A percentile compares a stretch with the other conserved stretches of the same genome.
phyloP scores from a whole-genome alignment of 2,329 filamentous ascomycete genomes.

The Aspergillus oerlinghausenensis region DNA sequence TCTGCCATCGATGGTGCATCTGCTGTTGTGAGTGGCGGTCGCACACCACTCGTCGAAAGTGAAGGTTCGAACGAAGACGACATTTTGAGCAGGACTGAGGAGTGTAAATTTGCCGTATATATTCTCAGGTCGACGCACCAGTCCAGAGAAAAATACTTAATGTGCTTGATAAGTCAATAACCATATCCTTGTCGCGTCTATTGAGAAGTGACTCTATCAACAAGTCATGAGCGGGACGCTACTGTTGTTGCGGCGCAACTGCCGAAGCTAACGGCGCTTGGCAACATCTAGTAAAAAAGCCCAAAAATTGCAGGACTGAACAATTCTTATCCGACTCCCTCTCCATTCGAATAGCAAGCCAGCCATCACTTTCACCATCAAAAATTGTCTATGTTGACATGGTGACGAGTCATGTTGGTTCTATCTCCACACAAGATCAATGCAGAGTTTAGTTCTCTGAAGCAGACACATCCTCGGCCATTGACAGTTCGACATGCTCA shows the following conservation, averaged over 20 bases:
- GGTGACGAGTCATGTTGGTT: neutral
- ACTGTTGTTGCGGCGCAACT: neutral
- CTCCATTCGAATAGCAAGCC: neutral
- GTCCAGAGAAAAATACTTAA: neutral
- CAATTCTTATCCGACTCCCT: neutral
- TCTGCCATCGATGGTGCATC: conserved; percentile 59
- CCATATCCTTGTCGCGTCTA: neutral
- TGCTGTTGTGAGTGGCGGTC: conserved; percentile 48
- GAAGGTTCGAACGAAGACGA: conserved; percentile 54
- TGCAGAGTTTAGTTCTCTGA: neutral
- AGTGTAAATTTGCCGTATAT: too few species aligned
- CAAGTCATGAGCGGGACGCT: neutral
- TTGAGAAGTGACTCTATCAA: neutral
- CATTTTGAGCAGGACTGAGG: conserved; percentile 14
- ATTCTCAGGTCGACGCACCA: neutral
- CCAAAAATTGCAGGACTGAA: neutral
- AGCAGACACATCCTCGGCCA: neutral
- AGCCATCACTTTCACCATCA: neutral
- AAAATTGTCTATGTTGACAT: neutral
- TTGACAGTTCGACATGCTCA: conserved; percentile 27
- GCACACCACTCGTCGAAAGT: conserved; percentile 50
- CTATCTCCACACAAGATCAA: neutral
- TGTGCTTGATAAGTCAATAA: conserved; percentile 1
- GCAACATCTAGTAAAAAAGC: neutral
- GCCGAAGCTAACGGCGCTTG: neutral